A percentile compares a stretch with the other conserved stretches of the same genome.
Conservation (phyloP, 306 rosid species). For the Alnus rubra region DNA sequence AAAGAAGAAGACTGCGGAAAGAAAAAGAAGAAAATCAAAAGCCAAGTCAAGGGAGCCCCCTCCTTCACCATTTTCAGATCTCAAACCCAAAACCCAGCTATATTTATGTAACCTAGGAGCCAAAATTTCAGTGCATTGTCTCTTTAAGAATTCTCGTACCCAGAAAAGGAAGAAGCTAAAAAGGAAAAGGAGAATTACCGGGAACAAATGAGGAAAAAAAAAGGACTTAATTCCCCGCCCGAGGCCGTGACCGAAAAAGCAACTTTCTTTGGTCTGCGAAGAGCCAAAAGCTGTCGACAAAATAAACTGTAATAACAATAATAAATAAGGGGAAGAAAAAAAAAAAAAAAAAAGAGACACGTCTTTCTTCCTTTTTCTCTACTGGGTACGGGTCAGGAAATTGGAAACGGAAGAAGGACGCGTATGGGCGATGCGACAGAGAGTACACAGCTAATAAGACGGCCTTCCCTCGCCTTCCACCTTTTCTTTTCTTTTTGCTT, state of each 20-base stretch:
- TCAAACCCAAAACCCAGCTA: not conserved
- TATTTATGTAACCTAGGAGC: not conserved
- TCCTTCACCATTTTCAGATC: slow-evolving; percentile 9
- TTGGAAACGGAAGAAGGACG: not conserved
- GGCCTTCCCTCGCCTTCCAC: not conserved
- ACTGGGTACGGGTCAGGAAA: not conserved
- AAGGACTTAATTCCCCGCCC: not conserved
- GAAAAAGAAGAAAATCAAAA: not conserved
- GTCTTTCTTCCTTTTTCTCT: not conserved
- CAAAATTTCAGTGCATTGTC: not conserved
- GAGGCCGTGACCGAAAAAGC: not conserved
- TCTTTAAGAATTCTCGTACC: not conserved
- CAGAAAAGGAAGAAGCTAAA: not conserved
- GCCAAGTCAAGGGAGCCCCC: not conserved
- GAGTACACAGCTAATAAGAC: not conserved
- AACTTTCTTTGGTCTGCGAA: not conserved
- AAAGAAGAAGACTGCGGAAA: not conserved
- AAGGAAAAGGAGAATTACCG: not conserved
- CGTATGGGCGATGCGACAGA: not conserved
- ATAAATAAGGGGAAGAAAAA: not conserved
- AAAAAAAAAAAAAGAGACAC: not conserved
- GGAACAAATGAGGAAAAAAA: not conserved
- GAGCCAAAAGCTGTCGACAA: not conserved
- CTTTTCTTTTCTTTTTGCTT: not conserved
- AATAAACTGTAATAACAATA: too few relatives aligned